A percentile compares a stretch with the other conserved stretches of the same genome.
phyloP scores from a whole-genome alignment of 306 rosid species.

The Trifolium repens region DNA sequence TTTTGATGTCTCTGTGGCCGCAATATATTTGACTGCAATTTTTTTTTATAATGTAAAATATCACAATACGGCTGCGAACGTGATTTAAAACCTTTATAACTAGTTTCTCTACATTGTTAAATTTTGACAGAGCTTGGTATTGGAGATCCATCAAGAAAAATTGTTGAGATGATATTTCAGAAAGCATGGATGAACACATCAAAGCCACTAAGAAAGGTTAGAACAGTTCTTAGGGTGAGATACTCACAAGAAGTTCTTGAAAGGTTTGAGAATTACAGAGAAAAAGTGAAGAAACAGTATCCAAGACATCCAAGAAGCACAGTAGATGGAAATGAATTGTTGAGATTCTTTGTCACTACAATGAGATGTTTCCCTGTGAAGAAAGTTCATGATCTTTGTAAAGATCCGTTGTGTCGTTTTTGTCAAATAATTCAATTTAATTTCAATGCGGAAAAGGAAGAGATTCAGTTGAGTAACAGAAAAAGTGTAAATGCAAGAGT shows the following conservation, averaged over 20 bases:
- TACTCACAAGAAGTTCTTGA: constrained; percentile 53
- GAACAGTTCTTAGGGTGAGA: constrained; percentile 58
- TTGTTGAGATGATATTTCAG: constrained; percentile 71
- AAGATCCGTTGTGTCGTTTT: constrained; percentile 55
- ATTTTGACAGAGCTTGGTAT: constrained; percentile 52
- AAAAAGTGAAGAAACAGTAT: constrained; percentile 58
- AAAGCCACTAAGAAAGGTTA: constrained; percentile 52
- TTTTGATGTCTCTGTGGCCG: neutral
- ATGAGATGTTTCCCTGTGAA: constrained; percentile 54
- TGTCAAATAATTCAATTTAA: constrained; percentile 63
- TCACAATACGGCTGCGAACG: neutral
- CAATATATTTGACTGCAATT: neutral
- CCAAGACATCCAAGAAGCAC: constrained; percentile 63
- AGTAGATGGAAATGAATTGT: constrained; percentile 74
- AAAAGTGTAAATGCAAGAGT: constrained; percentile 36
- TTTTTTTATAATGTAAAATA: neutral
- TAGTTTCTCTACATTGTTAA: neutral
- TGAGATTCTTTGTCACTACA: constrained; percentile 63
- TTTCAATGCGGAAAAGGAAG: constrained; percentile 39
- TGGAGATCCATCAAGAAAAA: constrained; percentile 72
- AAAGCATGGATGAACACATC: constrained; percentile 61
- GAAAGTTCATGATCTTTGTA: constrained; percentile 54
- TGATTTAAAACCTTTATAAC: neutral
- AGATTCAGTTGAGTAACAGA: constrained; percentile 39
- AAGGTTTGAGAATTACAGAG: constrained; percentile 71